These are phyloP conservation scores for Mycena rosella DNA, from an alignment of 768 basidiomycete species.

Conservation along the genomic window DNA sequence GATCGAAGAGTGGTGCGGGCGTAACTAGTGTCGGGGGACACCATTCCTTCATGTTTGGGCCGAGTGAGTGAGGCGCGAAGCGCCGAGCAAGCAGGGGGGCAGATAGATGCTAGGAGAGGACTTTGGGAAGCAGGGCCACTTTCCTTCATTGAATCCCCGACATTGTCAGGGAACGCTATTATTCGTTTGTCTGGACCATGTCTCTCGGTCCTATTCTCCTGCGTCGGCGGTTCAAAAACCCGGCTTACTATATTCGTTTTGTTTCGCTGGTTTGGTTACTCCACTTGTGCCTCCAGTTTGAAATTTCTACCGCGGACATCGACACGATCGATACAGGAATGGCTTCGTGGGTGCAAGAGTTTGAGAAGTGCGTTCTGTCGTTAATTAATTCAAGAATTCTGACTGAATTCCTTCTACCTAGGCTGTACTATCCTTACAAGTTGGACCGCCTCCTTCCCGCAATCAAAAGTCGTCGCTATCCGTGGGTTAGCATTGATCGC, in stretches of 20 bases:
- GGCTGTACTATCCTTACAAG: constrained; percentile 46
- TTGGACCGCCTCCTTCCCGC: constrained; percentile 38
- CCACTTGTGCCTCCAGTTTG: constrained; percentile 47
- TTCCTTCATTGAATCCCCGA: background rate
- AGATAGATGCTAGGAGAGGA: too few species aligned
- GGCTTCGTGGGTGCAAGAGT: constrained; percentile 41
- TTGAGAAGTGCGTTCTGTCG: background rate
- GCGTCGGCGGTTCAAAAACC: background rate
- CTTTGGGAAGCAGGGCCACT: too few species aligned
- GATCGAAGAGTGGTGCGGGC: too few species aligned
- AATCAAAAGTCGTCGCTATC: too few species aligned
- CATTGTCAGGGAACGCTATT: background rate
- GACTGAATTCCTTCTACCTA: background rate
- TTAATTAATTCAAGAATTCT: background rate
- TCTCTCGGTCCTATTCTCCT: constrained; percentile 3
- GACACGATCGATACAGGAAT: constrained; percentile 41
- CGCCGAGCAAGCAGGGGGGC: too few species aligned
- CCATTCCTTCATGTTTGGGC: constrained; percentile 2
- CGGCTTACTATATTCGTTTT: constrained; percentile 4
- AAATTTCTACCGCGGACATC: constrained; percentile 38
- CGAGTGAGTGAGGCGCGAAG: too few species aligned
- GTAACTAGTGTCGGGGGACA: background rate
- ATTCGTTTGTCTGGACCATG: background rate
- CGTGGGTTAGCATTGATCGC: too few species aligned
- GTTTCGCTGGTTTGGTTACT: constrained; percentile 34